Evolutionary conservation across 768 basidiomycete genomes (phyloP), one percentile per base, ranked within the genome.

Genomic region (Podaxis rugospora): DNA sequence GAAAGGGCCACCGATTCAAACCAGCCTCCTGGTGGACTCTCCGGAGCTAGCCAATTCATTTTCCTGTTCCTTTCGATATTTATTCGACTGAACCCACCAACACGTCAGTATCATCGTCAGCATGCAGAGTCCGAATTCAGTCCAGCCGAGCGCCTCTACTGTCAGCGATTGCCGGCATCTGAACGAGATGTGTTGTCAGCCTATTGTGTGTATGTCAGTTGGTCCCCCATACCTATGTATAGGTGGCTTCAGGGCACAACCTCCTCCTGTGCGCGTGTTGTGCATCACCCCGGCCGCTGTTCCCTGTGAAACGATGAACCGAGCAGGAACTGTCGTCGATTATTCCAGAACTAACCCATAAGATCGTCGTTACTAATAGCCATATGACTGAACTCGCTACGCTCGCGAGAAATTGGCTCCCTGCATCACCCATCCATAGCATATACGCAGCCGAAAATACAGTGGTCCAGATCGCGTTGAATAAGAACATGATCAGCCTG

Each of bases 361-460:
- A 68, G 5, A 81, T 69, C 5, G 81, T 75, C 2, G 90, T 89
- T 39, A 86, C 68, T 27, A 84, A 70, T 32, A 92, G 75, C 90
- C 90, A 93, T 57, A 87, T 69, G 18, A 90, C 80, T 16, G 90
- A 92, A 64, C 88, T 89, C 23, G 90, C 88, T 46, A 92, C 77
- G 69, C 83, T 87, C n/a, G 89, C 90, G 21, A 92, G 78, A 46
- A 89, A 70, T 69, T 87, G 86, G 50, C 82, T 79, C 3, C 81
- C 82, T 51, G 87, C 86, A 56, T 85, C 84, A 40, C 88, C 72
- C 47, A 87, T 82, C 85, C 88, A 92, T 35, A 90, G 66, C 64
- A 90, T 75, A 67, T 92, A 93, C 36, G 85, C 83, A 11, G 81
- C 76, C 13, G 85, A 80, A 69, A 90, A 92, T 46, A 90, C 65